A percentile compares a stretch with the other conserved stretches of the same genome.
Evolutionary conservation across 495 filamentous ascomycete genomes (phyloP).

Genomic region (Monascus purpureus): DNA sequence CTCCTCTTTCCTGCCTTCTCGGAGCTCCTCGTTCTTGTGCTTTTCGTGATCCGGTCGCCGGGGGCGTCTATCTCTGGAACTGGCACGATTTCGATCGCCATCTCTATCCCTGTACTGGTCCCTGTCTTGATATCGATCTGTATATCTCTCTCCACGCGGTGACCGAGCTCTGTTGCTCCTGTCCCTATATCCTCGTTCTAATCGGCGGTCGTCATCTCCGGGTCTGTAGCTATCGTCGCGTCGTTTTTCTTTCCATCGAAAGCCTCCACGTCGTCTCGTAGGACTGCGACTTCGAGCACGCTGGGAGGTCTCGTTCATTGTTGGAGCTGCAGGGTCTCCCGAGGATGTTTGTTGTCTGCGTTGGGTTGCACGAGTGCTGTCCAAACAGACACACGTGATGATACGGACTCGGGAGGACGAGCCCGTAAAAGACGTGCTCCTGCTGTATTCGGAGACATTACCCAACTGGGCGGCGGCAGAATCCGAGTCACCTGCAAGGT

Average conservation of each 20-base stretch:
- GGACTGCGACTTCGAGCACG: conserved; percentile 26
- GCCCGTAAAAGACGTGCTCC: conserved; percentile 4
- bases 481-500: too few species aligned
- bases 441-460: not conserved
- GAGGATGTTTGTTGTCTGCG: too few species aligned
- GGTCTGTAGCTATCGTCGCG: conserved; percentile 29
- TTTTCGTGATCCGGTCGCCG: not conserved
- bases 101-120: conserved; percentile 12
- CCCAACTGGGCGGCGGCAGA: too few species aligned
- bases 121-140: conserved; percentile 10
- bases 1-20: conserved; percentile 22
- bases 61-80: conserved; percentile 8
- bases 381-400: conserved; percentile 5
- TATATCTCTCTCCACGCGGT: conserved; percentile 17
- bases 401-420: conserved; percentile 8
- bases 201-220: conserved; percentile 23
- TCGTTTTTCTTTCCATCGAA: conserved; percentile 55
- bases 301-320: conserved; percentile 11
- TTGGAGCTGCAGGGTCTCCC: too few species aligned
- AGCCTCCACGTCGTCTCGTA: conserved; percentile 32
- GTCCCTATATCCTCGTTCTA: conserved; percentile 45
- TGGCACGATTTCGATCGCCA: conserved; percentile 10
- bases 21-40: conserved; percentile 8
- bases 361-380: too few species aligned
- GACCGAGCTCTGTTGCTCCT: conserved; percentile 18